Evolutionary conservation across 805 yeast species (phyloP).

Genomic region (Kodamaea neixiangensis): DNA sequence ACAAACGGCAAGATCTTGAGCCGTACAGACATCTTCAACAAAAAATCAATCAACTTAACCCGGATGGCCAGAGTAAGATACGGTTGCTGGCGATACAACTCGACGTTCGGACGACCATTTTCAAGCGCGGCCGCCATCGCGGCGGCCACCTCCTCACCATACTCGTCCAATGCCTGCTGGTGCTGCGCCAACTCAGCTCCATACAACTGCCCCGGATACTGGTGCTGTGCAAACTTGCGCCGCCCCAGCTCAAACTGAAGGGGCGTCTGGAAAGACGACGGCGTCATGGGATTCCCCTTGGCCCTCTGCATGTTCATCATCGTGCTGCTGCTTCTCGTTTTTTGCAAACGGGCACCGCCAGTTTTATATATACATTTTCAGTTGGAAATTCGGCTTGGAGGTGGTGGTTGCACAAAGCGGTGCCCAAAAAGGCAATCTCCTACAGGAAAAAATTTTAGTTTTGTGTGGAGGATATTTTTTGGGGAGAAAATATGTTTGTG

Average conservation of each 20-base stretch:
- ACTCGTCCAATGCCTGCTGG: slow-evolving; percentile 47
- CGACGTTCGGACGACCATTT: slow-evolving; percentile 47
- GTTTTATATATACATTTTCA: slow-evolving; percentile 1
- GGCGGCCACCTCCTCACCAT: slow-evolving; percentile 51
- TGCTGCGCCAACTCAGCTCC: slow-evolving; percentile 52
- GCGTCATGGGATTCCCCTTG: slow-evolving; percentile 5
- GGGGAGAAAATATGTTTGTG: no score
- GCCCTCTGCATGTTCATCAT: neutral
- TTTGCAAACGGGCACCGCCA: neutral
- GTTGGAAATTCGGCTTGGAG: neutral
- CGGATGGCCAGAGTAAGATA: slow-evolving; percentile 77
- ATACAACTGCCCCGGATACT: slow-evolving; percentile 54
- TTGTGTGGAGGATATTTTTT: no score
- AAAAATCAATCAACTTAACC: slow-evolving; percentile 73
- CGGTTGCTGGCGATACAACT: slow-evolving; percentile 82
- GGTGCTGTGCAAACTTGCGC: slow-evolving; percentile 38
- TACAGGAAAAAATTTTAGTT: no score
- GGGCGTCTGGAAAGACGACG: slow-evolving; percentile 3
- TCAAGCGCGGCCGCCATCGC: slow-evolving; percentile 34
- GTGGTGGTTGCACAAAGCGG: neutral
- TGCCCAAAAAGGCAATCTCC: neutral
- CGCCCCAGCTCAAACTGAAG: slow-evolving; percentile 1
- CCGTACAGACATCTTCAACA: slow-evolving; percentile 68
- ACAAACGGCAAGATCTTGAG: slow-evolving; percentile 68
- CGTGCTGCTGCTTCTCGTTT: neutral